A percentile compares a stretch with the other conserved stretches of the same genome.
Conservation (phyloP, 495 filamentous ascomycete species). For the Tirmania nivea region DNA sequence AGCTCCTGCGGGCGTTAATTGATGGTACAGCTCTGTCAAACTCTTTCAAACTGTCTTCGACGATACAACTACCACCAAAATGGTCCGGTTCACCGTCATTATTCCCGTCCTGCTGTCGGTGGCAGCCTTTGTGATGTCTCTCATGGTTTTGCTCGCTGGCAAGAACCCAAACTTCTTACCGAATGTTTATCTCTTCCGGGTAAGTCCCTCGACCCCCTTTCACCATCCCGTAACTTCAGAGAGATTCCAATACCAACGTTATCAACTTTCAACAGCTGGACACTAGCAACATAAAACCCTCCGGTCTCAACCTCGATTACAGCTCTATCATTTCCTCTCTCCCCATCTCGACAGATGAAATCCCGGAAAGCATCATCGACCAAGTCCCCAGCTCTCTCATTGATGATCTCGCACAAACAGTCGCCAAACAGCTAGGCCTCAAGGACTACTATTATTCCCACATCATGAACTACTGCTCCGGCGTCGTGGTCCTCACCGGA, state of each 20-base stretch:
- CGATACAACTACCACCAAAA: neutral
- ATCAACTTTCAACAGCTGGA: neutral
- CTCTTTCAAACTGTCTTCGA: too few relatives aligned
- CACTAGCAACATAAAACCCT: neutral
- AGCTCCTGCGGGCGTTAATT: too few relatives aligned
- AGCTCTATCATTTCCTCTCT: conserved; percentile 3
- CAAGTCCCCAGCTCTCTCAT: conserved; percentile 1
- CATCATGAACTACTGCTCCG: conserved; percentile 14
- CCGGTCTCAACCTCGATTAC: conserved; percentile 2
- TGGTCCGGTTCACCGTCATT: conserved; percentile 13
- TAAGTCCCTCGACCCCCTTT: neutral
- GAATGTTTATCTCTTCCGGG: conserved; percentile 13
- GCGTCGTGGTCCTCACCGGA: neutral
- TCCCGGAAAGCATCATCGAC: conserved; percentile 6
- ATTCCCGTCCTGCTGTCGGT: conserved; percentile 10
- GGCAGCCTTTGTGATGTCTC: conserved; percentile 9
- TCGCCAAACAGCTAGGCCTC: conserved; percentile 10
- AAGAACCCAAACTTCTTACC: conserved; percentile 6
- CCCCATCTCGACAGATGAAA: conserved; percentile 3
- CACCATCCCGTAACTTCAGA: neutral
- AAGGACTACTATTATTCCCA: conserved; percentile 14
- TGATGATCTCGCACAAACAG: conserved; percentile 5
- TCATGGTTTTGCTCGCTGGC: conserved; percentile 13
- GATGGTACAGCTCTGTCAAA: too few relatives aligned
- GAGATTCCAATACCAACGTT: neutral